Conservation (phyloP, 495 filamentous ascomycete species). For the Cercophora scortea region DNA sequence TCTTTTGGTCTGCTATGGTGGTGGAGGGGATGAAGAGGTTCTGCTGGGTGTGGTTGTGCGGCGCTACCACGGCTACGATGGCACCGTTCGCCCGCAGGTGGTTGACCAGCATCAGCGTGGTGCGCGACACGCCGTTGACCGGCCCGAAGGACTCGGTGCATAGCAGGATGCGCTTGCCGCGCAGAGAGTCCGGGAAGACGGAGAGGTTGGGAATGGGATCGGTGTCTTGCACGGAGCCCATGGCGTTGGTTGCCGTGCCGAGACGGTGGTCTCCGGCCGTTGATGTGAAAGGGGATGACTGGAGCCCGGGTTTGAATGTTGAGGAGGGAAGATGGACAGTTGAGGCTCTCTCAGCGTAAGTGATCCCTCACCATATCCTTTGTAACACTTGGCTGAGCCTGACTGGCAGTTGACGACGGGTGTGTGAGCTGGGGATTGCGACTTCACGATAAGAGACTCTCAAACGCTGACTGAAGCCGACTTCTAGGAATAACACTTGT, state of each 20-base stretch:
- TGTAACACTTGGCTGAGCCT: too few species aligned
- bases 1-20: neutral
- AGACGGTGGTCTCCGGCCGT: neutral
- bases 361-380: too few species aligned
- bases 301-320: neutral
- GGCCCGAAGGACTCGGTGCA: conserved; percentile 59
- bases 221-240: neutral
- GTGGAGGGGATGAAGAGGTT: conserved; percentile 21
- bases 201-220: conserved; percentile 7
- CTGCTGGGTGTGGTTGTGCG: conserved; percentile 32
- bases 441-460: too few species aligned
- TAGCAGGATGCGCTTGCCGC: conserved; percentile 48
- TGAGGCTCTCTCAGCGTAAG: too few species aligned
- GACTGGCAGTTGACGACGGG: too few species aligned
- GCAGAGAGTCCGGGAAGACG: conserved; percentile 35
- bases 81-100: conserved; percentile 50
- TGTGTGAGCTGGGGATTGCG: too few species aligned
- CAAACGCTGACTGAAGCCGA: too few species aligned
- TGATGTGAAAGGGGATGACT: neutral
- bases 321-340: too few species aligned
- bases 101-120: conserved; percentile 52
- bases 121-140: conserved; percentile 58
- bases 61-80: conserved; percentile 51
- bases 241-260: neutral
- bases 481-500: too few species aligned